Conservation (phyloP, 1,139 yeast species). For the Arxiozyma slooffiae region DNA sequence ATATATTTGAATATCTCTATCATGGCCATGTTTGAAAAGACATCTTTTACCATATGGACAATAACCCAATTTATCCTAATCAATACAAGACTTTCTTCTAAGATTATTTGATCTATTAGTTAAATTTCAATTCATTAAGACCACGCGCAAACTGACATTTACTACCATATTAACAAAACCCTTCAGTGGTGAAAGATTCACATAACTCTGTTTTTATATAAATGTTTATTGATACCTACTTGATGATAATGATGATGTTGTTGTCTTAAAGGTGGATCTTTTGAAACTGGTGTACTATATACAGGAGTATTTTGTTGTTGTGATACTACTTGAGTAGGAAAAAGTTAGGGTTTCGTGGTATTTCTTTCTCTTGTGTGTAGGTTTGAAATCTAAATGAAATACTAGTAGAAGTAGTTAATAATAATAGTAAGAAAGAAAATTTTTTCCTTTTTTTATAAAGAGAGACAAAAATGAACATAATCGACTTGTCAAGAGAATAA, state of each 20-base stretch:
- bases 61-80: constrained; percentile 73
- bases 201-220: constrained; percentile 87
- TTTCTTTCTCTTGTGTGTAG: no score
- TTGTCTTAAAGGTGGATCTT: background rate
- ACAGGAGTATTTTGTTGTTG: background rate
- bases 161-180: constrained; percentile 75
- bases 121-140: constrained; percentile 56
- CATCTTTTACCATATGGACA: constrained; percentile 89
- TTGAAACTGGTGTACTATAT: background rate
- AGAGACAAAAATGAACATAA: no score
- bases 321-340: constrained; percentile 6
- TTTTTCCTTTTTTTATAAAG: no score
- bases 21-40: constrained; percentile 71
- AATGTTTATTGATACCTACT: constrained; percentile 47
- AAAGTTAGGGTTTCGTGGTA: no score
- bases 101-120: constrained; percentile 75
- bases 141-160: constrained; percentile 97
- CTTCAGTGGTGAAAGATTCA: constrained; percentile 63
- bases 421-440: no score
- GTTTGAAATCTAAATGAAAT: no score
- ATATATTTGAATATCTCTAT: constrained; percentile 27
- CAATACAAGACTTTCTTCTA: constrained; percentile 86
- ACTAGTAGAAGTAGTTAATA: no score
- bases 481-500: no score
- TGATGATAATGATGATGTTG: no score